Base-by-base conservation (phyloP, 495 filamentous ascomycete species). In the Glonium stellatum region DNA sequence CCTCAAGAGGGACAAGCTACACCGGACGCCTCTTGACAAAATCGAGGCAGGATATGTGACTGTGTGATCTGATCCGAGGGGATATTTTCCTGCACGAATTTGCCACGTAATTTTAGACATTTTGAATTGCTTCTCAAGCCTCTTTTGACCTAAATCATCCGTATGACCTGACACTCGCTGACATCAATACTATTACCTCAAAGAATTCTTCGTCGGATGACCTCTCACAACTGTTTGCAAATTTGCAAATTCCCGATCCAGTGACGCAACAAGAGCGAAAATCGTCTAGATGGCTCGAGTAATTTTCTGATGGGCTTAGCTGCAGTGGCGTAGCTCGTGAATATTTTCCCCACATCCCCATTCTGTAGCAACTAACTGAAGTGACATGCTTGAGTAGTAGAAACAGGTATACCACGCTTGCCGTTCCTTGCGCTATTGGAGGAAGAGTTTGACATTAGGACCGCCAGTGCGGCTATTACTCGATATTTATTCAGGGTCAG, bases 1-100 rank as follows among this genome's bases (percentile, higher is more conserved):
- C 42, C 56, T 18, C 59, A 62, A 44, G 62, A 59, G 57, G 49
- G 60, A 53, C 56, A 63, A 22, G 52, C 60, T 37, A 63, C 52
- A 1, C 31, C 42, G 12, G 46, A 57, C 23, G 31, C 12, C 0
- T 57, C 60, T 51, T 48, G 13, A 12, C 21, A 35, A 36, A 13
- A 37, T 5, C 39, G n/a, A 42, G 34, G 15, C 5, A 25, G 13
- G 25, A 22, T 25, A 23, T 8, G 13, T 22, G 19, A 6, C 19
- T 23, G 8, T 13, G 18, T 44, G 39, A 18, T 15, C 1, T 44
- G 39, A 44, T 44, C 13, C 13, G 13, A 44, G 12, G 39, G 39
- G 18, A 44, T 44, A 31, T 44, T 44, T 4, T 44, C 3, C 18
- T 44, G 10, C 39, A 13, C 13, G 39, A 44, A 6, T 11, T 4